phyloP scores from a whole-genome alignment of 225 moss, liverwort and hornwort genomes.

The Neckera pumila region DNA sequence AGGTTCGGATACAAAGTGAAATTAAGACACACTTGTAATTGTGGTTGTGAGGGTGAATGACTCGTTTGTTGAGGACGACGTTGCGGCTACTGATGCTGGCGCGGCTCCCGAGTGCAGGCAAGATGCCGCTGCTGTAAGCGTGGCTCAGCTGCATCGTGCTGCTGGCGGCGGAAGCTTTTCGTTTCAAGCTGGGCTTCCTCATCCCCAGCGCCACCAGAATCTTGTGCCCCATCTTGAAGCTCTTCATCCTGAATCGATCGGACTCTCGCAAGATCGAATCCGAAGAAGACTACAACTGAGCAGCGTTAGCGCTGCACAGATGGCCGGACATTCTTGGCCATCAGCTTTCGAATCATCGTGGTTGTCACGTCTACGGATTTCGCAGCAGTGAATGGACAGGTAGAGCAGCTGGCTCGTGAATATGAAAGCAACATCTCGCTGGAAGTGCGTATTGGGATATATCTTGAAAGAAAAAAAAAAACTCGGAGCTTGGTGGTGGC shows the following conservation, averaged over 20 bases:
- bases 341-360: slow-evolving; percentile 1
- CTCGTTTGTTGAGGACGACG: slow-evolving; percentile 23
- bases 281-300: neutral
- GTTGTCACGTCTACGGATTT: neutral
- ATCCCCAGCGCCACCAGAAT: slow-evolving; percentile 21
- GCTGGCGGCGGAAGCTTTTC: slow-evolving; percentile 5
- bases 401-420: neutral
- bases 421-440: slow-evolving; percentile 2
- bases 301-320: slow-evolving; percentile 17
- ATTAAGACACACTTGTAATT: neutral
- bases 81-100: slow-evolving; percentile 37
- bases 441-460: neutral
- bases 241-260: neutral
- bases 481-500: neutral
- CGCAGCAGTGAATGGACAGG: neutral
- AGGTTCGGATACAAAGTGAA: neutral
- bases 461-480: neutral
- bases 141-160: slow-evolving; percentile 9
- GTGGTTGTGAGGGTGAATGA: slow-evolving; percentile 30
- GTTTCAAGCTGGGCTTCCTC: neutral
- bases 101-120: slow-evolving; percentile 34
- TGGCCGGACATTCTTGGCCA: neutral
- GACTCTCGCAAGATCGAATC: neutral
- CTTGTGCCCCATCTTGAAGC: neutral
- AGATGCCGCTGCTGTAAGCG: slow-evolving; percentile 29